Percentiles rank a stretch among this genome's conserved stretches.
Evolutionary conservation across 2,329 filamentous ascomycete genomes (phyloP).

Genomic region (Arthrobotrys conoides): DNA sequence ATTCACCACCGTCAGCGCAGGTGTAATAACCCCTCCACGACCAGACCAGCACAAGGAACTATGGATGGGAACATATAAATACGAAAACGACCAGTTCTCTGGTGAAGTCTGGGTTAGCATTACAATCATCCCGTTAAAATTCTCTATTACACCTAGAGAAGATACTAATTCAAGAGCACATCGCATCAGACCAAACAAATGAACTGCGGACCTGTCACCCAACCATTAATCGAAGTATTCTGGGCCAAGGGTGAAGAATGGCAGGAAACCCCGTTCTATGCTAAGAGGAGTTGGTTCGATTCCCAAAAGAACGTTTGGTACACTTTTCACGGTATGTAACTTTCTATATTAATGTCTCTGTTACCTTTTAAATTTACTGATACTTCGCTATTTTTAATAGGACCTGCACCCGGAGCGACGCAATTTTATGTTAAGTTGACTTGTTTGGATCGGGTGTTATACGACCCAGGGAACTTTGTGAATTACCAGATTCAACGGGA

Average conservation of each 20-base stretch:
- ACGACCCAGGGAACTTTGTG: conserved; percentile 25
- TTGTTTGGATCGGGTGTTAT: conserved; percentile 3
- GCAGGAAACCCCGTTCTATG: conserved; percentile 10
- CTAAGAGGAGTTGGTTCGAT: conserved; percentile 22
- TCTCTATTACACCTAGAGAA: too few species aligned
- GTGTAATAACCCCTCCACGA: conserved; percentile 4
- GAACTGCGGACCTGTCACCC: conserved; percentile 17
- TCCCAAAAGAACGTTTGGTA: conserved; percentile 12
- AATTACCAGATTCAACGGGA: conserved; percentile 16
- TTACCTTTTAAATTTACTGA: background rate
- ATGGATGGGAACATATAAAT: conserved; percentile 23
- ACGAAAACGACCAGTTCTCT: conserved; percentile 12
- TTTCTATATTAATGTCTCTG: background rate
- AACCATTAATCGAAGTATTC: conserved; percentile 9
- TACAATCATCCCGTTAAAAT: too few species aligned
- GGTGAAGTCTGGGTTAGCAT: conserved; percentile 27
- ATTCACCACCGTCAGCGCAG: conserved; percentile 8
- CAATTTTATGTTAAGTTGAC: conserved; percentile 27
- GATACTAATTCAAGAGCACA: background rate
- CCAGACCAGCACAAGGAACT: conserved; percentile 1
- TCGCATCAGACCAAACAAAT: conserved; percentile 8
- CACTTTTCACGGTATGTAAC: conserved; percentile 8
- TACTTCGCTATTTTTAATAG: background rate
- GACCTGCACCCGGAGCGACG: conserved; percentile 14
- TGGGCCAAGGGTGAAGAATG: conserved; percentile 20